phyloP scores from a whole-genome alignment of 805 yeast genomes.

The Wickerhamomyces sydowiorum region DNA sequence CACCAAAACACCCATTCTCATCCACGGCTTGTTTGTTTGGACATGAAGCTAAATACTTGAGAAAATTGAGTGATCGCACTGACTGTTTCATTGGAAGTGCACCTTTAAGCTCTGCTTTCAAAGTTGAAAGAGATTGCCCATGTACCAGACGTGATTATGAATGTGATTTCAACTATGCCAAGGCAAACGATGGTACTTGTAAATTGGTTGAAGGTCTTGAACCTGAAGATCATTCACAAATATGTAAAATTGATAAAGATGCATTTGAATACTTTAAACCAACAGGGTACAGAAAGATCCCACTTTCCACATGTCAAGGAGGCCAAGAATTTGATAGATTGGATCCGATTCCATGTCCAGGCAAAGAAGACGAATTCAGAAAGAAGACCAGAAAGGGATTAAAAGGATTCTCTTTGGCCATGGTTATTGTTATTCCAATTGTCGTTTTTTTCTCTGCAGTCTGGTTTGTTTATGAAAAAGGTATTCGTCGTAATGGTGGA shows the following conservation, averaged over 20 bases:
- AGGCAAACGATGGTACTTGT: slow-evolving; percentile 78
- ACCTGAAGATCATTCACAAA: slow-evolving; percentile 58
- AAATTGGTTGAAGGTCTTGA: slow-evolving; percentile 64
- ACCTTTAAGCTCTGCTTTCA: slow-evolving; percentile 52
- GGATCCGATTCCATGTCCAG: slow-evolving; percentile 78
- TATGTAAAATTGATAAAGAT: slow-evolving; percentile 48
- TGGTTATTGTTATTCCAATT: slow-evolving; percentile 54
- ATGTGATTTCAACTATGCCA: slow-evolving; percentile 83
- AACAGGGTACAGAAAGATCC: slow-evolving; percentile 87
- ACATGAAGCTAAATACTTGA: slow-evolving; percentile 56
- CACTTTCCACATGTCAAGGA: slow-evolving; percentile 80
- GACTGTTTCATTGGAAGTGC: slow-evolving; percentile 60
- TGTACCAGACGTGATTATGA: slow-evolving; percentile 89
- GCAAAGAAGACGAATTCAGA: slow-evolving; percentile 61
- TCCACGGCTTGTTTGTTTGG: slow-evolving; percentile 61
- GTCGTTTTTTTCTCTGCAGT: slow-evolving; percentile 33
- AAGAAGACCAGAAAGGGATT: slow-evolving; percentile 43
- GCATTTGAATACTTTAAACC: slow-evolving; percentile 74
- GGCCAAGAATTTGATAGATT: slow-evolving; percentile 69
- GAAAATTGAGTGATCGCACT: slow-evolving; percentile 46
- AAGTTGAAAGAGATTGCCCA: slow-evolving; percentile 58
- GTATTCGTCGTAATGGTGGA: slow-evolving; percentile 69
- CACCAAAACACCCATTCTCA: slow-evolving; percentile 49
- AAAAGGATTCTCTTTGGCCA: slow-evolving; percentile 45
- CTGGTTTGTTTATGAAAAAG: slow-evolving; percentile 61